phyloP scores from a whole-genome alignment of 345 rosid genomes.

The Citrus sinensis region DVS_A1.0 CM039165.1:34292001-34292500 shows the following conservation, averaged over 20 bases:
- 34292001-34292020: slow-evolving; percentile 37
- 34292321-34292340: neutral
- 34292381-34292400: neutral
- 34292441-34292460: neutral
- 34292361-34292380: neutral
- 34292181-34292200: slow-evolving; percentile 28
- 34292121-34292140: slow-evolving; percentile 20
- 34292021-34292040: slow-evolving; percentile 64
- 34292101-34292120: slow-evolving; percentile 10
- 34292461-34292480: neutral
- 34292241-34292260: slow-evolving; percentile 9
- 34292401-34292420: neutral
- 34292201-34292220: slow-evolving; percentile 2
- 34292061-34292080: slow-evolving; percentile 23
- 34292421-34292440: neutral
- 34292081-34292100: neutral
- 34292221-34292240: slow-evolving; percentile 2
- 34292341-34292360: neutral
- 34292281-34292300: neutral
- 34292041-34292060: slow-evolving; percentile 48
- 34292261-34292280: neutral
- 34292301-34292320: neutral
- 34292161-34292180: neutral
- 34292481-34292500: neutral
- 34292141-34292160: neutral